Evolutionary conservation across 2,329 filamentous ascomycete species (phyloP), one percentile per base, ranked within the genome.

Genomic region (Gaeumannomyces tritici): DNA sequence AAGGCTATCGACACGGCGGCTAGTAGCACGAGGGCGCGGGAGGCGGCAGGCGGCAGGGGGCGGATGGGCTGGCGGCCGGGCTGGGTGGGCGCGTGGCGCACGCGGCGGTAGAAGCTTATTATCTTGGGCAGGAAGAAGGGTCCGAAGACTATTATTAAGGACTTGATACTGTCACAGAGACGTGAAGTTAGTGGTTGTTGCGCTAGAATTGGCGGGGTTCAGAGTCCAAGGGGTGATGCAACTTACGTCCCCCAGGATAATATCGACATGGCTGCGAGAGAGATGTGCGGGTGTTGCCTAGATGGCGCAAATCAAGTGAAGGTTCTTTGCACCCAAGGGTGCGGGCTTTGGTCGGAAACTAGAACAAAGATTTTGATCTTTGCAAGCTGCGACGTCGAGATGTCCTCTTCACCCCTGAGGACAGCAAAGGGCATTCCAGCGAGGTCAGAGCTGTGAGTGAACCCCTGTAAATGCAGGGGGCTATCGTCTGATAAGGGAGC

Each of bases 101-200:
- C 62, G 56, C 80, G 80, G 67, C 85, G 85, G 77, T 90, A 89
- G 77, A 83, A 86, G 64, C 78, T 74, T 63, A 91, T 77, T 63
- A 81, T 79, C 69, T 85, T 86, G 61, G 89, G 88, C 54, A 93
- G 73, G 66, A 93, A 77, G 66, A 90, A 79, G 35, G 90, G 90
- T 3, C 87, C 90, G 72, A 93, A 81, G 76, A 87, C 82, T 70
- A 86, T 72, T 69, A 80, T 72, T 66, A 86, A 75, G 69, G 82
- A 80, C 67, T 82, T 81, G 69, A 85, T 76, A 61, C 80, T 84
- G 66, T 62, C 59, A 27, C 8, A 33, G 21, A 9, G 15, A 42
- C 33, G 6, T 51, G 24, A 18, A 33, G 35, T 42, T 51, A 55
- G 42, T 9, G 11, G 13, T 51, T 51, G 18, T n/a, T 51, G 18